Evolutionary conservation across 2,329 filamentous ascomycete species (phyloP), one percentile per base, ranked within the genome.

Genomic region (Fusarium zealandicum): DNA sequence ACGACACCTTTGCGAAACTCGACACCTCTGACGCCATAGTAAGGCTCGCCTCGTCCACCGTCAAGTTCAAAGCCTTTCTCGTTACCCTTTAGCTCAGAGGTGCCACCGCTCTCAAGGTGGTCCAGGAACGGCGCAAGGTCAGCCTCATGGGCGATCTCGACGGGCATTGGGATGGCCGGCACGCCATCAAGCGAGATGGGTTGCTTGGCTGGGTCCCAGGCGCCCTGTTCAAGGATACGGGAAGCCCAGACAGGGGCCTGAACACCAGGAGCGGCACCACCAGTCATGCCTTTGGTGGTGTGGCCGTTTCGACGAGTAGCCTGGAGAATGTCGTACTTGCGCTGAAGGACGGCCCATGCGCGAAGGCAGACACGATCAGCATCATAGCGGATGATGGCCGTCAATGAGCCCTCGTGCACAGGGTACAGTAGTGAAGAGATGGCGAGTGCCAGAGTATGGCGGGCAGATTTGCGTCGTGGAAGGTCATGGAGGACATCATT

Each of bases 1-100:
- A 82, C 68, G 18, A 76, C 73, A 22, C 74, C 74, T 61, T 69
- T 70, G 18, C 55, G 69, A 33, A 75, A 76, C 63, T 76, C 74
- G 32, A 69, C 68, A 5, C 69, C 73, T 27, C 70, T 66, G 12
- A 71, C 68, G 14, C 69, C 67, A 37, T 75, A 74, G 55, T 70
- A 69, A 8, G 72, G 72, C 67, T 75, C 73, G 5, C 71, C 72
- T n/a, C 67, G 64, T 13, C 72, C 72, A n/a, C 57, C 71, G 9
- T 73, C 69, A 5, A 75, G 69, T 36, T 67, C 65, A 11, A 61
- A 63, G 4, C 67, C 71, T 10, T 66, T 61, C 32, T 67, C 49
- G 16, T 56, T 42, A 6, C 59, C 65, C 5, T 57, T 18, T 22
- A 71, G 44, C 43, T 65, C 57, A 43, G 64, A 67, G 6, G 70